phyloP scores from a whole-genome alignment of 352 stramenopile genomes.

The Pythium chondricola region DNA sequence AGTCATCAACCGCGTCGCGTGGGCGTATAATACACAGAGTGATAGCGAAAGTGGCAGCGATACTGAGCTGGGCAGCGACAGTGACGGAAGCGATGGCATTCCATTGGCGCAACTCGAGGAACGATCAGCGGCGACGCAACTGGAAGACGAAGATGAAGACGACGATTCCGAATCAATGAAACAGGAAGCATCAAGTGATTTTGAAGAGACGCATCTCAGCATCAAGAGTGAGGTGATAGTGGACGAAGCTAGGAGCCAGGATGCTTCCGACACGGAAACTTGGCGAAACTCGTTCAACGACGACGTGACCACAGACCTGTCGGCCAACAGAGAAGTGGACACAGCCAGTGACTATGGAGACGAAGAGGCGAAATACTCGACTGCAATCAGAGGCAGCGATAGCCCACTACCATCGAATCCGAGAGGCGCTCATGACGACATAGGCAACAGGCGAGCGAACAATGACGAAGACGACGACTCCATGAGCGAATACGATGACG shows the following conservation, averaged over 20 bases:
- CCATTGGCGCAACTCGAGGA: slow-evolving; percentile 9
- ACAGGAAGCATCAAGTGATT: slow-evolving; percentile 4
- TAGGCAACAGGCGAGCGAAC: slow-evolving; percentile 5
- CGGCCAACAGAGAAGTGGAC: slow-evolving; percentile 1
- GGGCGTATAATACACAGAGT: slow-evolving; percentile 1
- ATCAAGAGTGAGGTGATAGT: slow-evolving; percentile 9
- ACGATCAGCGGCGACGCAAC: neutral
- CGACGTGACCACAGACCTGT: neutral
- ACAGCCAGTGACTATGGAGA: neutral
- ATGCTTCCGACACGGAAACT: too few relatives aligned
- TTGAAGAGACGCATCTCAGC: too few relatives aligned
- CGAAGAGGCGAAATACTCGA: neutral
- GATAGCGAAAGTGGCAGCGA: slow-evolving; percentile 7
- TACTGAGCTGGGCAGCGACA: slow-evolving; percentile 9
- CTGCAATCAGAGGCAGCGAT: too few relatives aligned
- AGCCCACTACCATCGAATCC: too few relatives aligned
- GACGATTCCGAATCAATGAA: neutral
- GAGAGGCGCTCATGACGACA: too few relatives aligned
- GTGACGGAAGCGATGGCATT: slow-evolving; percentile 9
- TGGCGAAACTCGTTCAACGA: neutral
- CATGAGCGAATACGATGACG: neutral
- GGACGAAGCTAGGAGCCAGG: too few relatives aligned
- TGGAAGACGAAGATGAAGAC: neutral
- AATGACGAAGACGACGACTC: slow-evolving; percentile 6
- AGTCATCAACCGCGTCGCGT: slow-evolving; percentile 10